phyloP scores from a whole-genome alignment of 1,284 basidiomycete species.

The Pseudomicrostroma phylloplanum region DNA sequence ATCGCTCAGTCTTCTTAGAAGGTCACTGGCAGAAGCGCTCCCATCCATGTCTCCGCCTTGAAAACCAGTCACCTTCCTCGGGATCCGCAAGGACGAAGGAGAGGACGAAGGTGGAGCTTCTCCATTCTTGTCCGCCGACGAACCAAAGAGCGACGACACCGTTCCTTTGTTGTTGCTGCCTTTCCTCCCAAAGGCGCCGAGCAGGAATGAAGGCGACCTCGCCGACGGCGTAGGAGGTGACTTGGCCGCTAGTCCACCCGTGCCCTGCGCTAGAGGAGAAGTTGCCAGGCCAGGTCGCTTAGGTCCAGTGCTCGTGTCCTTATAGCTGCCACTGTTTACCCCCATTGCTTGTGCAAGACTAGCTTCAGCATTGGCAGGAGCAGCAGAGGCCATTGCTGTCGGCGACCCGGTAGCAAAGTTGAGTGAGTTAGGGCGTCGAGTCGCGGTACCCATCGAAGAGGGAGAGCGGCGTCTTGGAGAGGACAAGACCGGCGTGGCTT shows the following conservation, averaged over 20 bases:
- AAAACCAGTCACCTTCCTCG: constrained; percentile 1
- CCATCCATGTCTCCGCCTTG: neutral
- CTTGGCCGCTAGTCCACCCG: constrained; percentile 2
- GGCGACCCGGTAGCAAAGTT: no score
- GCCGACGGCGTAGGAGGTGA: neutral
- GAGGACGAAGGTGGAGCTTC: neutral
- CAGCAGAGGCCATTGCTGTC: no score
- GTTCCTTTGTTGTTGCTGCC: neutral
- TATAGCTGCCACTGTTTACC: no score
- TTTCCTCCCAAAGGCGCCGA: neutral
- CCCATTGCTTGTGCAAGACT: no score
- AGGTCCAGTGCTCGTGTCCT: neutral
- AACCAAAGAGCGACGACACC: neutral
- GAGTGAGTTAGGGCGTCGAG: no score
- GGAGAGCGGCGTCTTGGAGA: no score
- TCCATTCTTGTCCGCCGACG: neutral
- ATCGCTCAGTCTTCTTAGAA: constrained; percentile 1
- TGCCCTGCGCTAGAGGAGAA: neutral
- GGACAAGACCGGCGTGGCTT: no score
- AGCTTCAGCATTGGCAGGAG: no score
- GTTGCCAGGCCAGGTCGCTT: neutral
- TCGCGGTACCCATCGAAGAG: no score
- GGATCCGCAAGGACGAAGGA: neutral
- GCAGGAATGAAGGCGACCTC: neutral
- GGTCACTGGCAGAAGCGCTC: constrained; percentile 3